phyloP scores from a whole-genome alignment of 2,329 filamentous ascomycete species.

The Anthostomella pinea region DNA sequence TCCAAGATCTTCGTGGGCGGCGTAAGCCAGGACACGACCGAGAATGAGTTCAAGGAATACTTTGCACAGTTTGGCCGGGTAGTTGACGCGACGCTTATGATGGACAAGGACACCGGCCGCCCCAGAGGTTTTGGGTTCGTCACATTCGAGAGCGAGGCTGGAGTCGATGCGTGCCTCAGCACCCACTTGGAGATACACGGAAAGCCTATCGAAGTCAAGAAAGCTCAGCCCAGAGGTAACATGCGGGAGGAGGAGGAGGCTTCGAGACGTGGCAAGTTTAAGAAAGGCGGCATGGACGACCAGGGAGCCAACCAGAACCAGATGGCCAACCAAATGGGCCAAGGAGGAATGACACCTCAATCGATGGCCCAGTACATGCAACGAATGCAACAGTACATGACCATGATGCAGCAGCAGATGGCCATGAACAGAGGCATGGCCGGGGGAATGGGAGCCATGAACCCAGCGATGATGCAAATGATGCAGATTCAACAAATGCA shows the following conservation, averaged over 20 bases:
- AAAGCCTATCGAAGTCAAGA: slow-evolving; percentile 97
- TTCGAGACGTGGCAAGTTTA: slow-evolving; percentile 59
- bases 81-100: slow-evolving; percentile 97
- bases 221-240: slow-evolving; percentile 92
- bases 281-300: slow-evolving; percentile 50
- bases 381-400: slow-evolving; percentile 96
- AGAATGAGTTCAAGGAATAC: slow-evolving; percentile 93
- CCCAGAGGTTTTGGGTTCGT: slow-evolving; percentile 97
- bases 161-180: slow-evolving; percentile 86
- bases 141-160: slow-evolving; percentile 93
- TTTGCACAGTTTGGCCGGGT: slow-evolving; percentile 96
- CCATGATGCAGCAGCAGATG: slow-evolving; percentile 92
- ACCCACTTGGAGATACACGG: slow-evolving; percentile 87
- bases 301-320: slow-evolving; percentile 26
- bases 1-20: slow-evolving; percentile 99
- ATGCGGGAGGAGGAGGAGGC: slow-evolving; percentile 85
- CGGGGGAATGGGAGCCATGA: slow-evolving; percentile 60
- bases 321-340: slow-evolving; percentile 31
- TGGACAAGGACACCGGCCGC: slow-evolving; percentile 98
- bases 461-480: slow-evolving; percentile 74
- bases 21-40: slow-evolving; percentile 94
- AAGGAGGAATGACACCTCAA: slow-evolving; percentile 77
- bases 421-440: slow-evolving; percentile 72
- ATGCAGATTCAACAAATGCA: slow-evolving; percentile 66
- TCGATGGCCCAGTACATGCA: slow-evolving; percentile 99